phyloP scores from a whole-genome alignment of 352 stramenopile genomes.

The Globisporangium takayamanum region DNA sequence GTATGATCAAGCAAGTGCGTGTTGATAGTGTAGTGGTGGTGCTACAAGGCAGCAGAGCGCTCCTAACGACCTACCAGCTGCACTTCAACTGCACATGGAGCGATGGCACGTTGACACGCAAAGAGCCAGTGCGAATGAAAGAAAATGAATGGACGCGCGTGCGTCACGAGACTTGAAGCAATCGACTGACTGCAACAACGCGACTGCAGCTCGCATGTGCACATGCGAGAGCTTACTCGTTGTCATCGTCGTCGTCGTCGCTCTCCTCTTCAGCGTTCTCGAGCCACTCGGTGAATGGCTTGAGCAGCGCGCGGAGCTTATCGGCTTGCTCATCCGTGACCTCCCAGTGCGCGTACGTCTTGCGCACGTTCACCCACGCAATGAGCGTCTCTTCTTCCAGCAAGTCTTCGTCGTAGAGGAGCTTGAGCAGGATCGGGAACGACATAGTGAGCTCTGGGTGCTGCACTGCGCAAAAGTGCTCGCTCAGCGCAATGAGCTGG shows the following conservation, averaged over 20 bases:
- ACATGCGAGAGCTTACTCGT: conserved; percentile 29
- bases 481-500: conserved; percentile 89
- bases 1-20: too few species aligned
- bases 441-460: conserved; percentile 61
- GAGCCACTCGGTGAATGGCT: conserved; percentile 96
- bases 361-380: conserved; percentile 84
- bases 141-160: neutral
- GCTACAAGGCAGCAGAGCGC: too few species aligned
- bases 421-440: conserved; percentile 95
- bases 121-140: neutral
- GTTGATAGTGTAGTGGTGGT: too few species aligned
- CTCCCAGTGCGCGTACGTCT: conserved; percentile 83
- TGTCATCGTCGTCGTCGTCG: conserved; percentile 58
- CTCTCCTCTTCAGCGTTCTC: conserved; percentile 94
- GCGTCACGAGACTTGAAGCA: neutral
- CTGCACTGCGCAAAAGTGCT: conserved; percentile 89
- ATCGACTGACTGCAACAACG: neutral
- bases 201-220: neutral
- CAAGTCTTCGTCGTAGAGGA: conserved; percentile 95
- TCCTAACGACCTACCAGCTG: too few species aligned
- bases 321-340: conserved; percentile 84
- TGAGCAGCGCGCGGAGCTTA: conserved; percentile 80
- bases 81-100: too few species aligned
- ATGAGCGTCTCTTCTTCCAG: conserved; percentile 95
- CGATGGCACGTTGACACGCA: too few species aligned